Evolutionary conservation across 2,329 filamentous ascomycete genomes (phyloP).

Genomic region (Colletotrichum sp.): DNA sequence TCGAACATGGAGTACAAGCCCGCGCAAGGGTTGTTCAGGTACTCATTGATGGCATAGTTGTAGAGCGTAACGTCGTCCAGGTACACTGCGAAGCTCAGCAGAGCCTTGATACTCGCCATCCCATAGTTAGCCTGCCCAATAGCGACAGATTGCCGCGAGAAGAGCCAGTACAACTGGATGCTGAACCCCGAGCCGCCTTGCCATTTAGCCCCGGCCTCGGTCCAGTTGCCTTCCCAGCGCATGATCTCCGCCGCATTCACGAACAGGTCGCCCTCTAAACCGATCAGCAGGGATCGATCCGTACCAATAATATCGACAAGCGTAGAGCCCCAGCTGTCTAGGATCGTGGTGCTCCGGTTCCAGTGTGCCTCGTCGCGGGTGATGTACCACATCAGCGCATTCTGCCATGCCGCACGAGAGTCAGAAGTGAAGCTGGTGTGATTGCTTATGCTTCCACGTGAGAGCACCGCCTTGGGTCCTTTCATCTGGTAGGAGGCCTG

Average conservation of each 20-base stretch:
- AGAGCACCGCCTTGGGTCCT: conserved; percentile 33
- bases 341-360: conserved; percentile 36
- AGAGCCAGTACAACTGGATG: conserved; percentile 45
- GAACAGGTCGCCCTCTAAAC: conserved; percentile 42
- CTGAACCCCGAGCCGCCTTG: conserved; percentile 40
- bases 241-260: conserved; percentile 49
- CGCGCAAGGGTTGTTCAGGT: conserved; percentile 40
- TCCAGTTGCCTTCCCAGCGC: conserved; percentile 46
- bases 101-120: conserved; percentile 42
- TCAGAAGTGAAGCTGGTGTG: conserved; percentile 40
- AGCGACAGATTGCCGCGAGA: conserved; percentile 39
- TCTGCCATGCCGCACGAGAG: conserved; percentile 42
- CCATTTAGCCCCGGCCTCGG: conserved; percentile 35
- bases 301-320: conserved; percentile 36
- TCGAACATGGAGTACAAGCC: conserved; percentile 35
- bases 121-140: conserved; percentile 49
- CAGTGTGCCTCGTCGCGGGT: conserved; percentile 39
- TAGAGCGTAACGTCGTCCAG: conserved; percentile 44
- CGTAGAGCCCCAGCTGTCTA: conserved; percentile 39
- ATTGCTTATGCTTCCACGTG: conserved; percentile 37
- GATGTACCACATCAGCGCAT: conserved; percentile 48
- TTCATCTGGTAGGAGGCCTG: conserved; percentile 30
- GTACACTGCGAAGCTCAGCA: conserved; percentile 44
- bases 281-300: conserved; percentile 40
- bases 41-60: conserved; percentile 43